Percentiles rank a stretch among this genome's conserved stretches.
phyloP scores from a whole-genome alignment of 1,284 basidiomycete genomes.

The Thecaphora frezii region DNA sequence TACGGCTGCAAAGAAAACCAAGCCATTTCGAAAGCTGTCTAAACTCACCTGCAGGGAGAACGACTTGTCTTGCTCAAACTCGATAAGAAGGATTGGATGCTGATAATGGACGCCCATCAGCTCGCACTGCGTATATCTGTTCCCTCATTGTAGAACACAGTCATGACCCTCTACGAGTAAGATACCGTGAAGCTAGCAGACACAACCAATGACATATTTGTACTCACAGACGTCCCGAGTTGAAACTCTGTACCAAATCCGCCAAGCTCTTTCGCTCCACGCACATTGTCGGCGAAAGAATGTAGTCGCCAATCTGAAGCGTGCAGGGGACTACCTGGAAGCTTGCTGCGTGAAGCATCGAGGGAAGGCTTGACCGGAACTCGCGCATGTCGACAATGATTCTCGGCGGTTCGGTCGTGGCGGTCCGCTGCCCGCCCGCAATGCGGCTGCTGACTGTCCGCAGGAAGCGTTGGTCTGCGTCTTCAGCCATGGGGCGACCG shows the following conservation, averaged over 20 bases:
- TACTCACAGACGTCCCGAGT: conserved; percentile 74
- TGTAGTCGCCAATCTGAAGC: conserved; percentile 92
- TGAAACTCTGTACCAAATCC: conserved; percentile 88
- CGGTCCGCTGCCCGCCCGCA: conserved; percentile 75
- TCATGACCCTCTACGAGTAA: too few relatives aligned
- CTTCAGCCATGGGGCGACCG: conserved; percentile 62
- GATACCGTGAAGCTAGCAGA: background rate
- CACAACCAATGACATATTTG: too few relatives aligned
- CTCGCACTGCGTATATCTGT: conserved; percentile 86
- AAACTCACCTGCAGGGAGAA: conserved; percentile 67
- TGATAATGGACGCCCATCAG: conserved; percentile 95
- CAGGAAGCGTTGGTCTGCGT: conserved; percentile 64
- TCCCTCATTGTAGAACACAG: too few relatives aligned
- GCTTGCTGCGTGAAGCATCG: conserved; percentile 79
- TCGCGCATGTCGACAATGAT: conserved; percentile 97
- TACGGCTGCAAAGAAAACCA: too few relatives aligned
- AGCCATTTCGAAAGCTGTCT: too few relatives aligned
- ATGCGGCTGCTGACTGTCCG: conserved; percentile 84
- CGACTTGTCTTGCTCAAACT: conserved; percentile 95
- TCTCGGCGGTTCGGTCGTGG: conserved; percentile 71
- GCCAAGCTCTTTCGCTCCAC: conserved; percentile 92
- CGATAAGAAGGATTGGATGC: conserved; percentile 89
- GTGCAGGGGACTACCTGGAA: conserved; percentile 85
- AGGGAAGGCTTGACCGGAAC: conserved; percentile 89
- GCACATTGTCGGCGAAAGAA: conserved; percentile 90